Evolutionary conservation across 106 monocot genomes (phyloP).

Genomic region (Acorus gramineus): DNA sequence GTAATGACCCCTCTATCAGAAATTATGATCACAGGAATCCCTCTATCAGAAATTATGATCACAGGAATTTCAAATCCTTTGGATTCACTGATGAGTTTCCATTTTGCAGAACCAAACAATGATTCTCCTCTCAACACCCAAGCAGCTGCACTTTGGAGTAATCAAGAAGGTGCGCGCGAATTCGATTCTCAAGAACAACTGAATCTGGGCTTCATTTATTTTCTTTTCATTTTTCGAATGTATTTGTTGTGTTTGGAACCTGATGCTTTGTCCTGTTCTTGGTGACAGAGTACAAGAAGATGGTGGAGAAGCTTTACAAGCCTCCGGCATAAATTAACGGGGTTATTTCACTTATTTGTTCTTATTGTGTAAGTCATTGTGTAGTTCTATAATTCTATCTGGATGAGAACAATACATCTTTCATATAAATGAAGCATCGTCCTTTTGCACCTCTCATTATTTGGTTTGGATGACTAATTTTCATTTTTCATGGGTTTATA

Average conservation of each 20-base stretch:
- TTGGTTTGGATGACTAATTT: too few relatives aligned
- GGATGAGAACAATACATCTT: too few relatives aligned
- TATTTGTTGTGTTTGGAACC: background rate
- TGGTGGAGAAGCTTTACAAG: slow-evolving; percentile 88
- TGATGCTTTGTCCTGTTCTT: background rate
- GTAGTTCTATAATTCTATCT: too few relatives aligned
- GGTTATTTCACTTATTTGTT: background rate
- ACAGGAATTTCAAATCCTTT: too few relatives aligned
- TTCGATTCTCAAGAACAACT: background rate
- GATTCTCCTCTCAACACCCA: slow-evolving; percentile 93
- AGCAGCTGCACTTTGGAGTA: slow-evolving; percentile 80
- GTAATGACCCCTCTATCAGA: slow-evolving; percentile 15
- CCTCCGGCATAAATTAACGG: slow-evolving; percentile 11
- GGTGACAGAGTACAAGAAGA: slow-evolving; percentile 79
- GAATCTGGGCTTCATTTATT: too few relatives aligned
- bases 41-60: background rate
- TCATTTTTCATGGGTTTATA: too few relatives aligned
- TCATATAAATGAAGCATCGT: too few relatives aligned
- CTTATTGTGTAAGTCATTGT: too few relatives aligned
- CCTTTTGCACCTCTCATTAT: too few relatives aligned
- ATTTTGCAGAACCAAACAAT: slow-evolving; percentile 76
- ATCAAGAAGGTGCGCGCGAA: slow-evolving; percentile 60
- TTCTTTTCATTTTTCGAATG: background rate
- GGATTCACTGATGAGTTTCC: background rate
- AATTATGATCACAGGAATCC: too few relatives aligned